Evolutionary conservation across 306 rosid species (phyloP).

Genomic region (Sophora flavescens): DNA sequence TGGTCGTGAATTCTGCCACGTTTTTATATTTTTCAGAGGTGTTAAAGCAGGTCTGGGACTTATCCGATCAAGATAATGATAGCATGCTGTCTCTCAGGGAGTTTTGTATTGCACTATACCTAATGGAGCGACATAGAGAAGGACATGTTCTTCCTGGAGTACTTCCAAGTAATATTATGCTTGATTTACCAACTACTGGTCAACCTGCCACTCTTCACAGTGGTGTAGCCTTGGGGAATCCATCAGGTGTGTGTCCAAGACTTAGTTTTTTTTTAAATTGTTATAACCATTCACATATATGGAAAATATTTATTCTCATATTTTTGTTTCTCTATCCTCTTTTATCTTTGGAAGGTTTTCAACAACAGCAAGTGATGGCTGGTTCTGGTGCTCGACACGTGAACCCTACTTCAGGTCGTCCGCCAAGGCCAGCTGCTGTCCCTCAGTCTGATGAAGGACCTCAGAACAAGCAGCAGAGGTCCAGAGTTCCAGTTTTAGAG

Average conservation of each 20-base stretch:
- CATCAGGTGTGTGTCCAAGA: constrained; percentile 63
- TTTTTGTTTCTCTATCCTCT: constrained; percentile 42
- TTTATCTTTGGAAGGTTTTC: constrained; percentile 61
- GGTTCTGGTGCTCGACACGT: constrained; percentile 62
- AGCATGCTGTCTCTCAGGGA: constrained; percentile 98
- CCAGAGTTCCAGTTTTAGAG: constrained; percentile 86
- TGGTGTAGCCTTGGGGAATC: constrained; percentile 73
- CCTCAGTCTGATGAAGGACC: constrained; percentile 70
- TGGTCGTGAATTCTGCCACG: constrained; percentile 53
- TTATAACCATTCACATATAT: constrained; percentile 28
- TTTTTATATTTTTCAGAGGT: constrained; percentile 79
- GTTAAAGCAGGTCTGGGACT: constrained; percentile 98
- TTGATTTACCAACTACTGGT: constrained; percentile 69
- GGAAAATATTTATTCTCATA: constrained; percentile 32
- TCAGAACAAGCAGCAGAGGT: constrained; percentile 62
- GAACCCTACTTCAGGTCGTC: constrained; percentile 64
- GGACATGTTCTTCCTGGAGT: constrained; percentile 84
- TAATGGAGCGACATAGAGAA: constrained; percentile 97
- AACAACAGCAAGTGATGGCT: constrained; percentile 72
- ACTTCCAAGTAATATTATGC: constrained; percentile 75
- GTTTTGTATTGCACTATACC: constrained; percentile 89
- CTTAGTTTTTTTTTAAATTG: not conserved
- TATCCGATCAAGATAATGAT: constrained; percentile 98
- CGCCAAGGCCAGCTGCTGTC: constrained; percentile 68
- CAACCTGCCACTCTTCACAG: constrained; percentile 61